Evolutionary conservation across 352 stramenopile species (phyloP).

Genomic region (Stramenopiles sp.): DNA sequence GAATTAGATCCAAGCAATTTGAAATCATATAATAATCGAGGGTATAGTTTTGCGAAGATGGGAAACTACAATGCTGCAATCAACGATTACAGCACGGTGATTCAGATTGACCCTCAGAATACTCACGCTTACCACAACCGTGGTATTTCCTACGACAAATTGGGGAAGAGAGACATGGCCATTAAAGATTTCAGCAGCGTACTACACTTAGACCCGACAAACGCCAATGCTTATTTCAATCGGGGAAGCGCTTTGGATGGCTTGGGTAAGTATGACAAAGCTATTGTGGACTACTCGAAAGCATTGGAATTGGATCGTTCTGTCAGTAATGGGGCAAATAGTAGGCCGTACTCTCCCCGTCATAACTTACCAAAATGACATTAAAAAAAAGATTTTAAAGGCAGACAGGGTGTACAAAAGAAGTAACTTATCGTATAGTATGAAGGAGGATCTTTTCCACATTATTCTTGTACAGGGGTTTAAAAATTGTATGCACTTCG

Average conservation of each 20-base stretch:
- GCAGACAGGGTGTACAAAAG: no score
- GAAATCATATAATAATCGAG: conserved; percentile 53
- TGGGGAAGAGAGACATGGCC: conserved; percentile 30
- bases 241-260: conserved; percentile 45
- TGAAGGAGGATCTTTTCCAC: no score
- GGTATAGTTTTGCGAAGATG: conserved; percentile 58
- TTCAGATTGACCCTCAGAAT: conserved; percentile 43
- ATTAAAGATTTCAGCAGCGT: conserved; percentile 48
- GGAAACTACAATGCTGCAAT: conserved; percentile 38
- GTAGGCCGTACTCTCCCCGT: no score
- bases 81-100: conserved; percentile 46
- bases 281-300: conserved; percentile 31
- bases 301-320: background rate
- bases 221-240: conserved; percentile 54
- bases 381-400: no score
- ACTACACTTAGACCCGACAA: conserved; percentile 42
- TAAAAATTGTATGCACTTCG: no score
- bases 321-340: no score
- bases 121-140: conserved; percentile 57
- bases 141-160: conserved; percentile 46
- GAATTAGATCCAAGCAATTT: conserved; percentile 46
- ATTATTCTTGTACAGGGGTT: no score
- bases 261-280: conserved; percentile 34
- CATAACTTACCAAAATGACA: no score
- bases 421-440: no score